phyloP scores from a whole-genome alignment of 176 grass and related monocot species.

The Cenchrus purpureus region DNA sequence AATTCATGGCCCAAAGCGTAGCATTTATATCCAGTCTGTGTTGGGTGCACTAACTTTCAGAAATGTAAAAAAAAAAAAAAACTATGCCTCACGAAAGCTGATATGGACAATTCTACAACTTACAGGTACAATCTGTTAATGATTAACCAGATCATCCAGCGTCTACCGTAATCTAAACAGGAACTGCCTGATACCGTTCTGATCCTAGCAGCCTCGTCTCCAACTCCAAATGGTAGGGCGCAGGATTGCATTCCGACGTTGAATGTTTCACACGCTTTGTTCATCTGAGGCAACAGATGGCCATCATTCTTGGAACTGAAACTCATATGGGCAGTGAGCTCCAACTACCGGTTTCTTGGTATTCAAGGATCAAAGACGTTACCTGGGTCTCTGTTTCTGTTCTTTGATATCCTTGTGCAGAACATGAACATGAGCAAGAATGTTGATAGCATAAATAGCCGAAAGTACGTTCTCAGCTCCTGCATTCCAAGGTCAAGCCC shows the following conservation, averaged over 20 bases:
- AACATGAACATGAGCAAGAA: slow-evolving; percentile 97
- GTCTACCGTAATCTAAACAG: slow-evolving; percentile 22
- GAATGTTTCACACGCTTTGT: slow-evolving; percentile 34
- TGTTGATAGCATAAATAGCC: slow-evolving; percentile 87
- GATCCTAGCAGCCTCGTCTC: slow-evolving; percentile 20
- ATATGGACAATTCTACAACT: slow-evolving; percentile 47
- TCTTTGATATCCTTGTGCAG: slow-evolving; percentile 90
- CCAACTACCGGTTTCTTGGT: slow-evolving; percentile 2
- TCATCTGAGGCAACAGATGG: slow-evolving; percentile 39
- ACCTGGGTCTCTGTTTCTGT: slow-evolving; percentile 64
- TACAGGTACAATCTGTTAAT: slow-evolving; percentile 30
- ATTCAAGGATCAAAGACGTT: slow-evolving; percentile 36
- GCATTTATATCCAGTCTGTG: not conserved
- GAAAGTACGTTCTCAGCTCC: slow-evolving; percentile 92
- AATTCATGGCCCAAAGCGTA: not conserved
- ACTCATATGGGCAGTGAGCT: not conserved
- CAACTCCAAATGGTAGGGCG: slow-evolving; percentile 14
- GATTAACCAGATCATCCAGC: not conserved
- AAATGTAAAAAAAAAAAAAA: not conserved
- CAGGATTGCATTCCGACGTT: not conserved
- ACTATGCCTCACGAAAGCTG: slow-evolving; percentile 14
- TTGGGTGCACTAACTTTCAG: not conserved
- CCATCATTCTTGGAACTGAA: not conserved
- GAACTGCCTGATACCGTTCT: slow-evolving; percentile 15
- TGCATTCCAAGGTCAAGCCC: slow-evolving; percentile 89